These are phyloP conservation scores for Talaromyces sp. DNA, from an alignment of 2,329 filamentous ascomycete genomes.

Conservation along the genomic window DNA sequence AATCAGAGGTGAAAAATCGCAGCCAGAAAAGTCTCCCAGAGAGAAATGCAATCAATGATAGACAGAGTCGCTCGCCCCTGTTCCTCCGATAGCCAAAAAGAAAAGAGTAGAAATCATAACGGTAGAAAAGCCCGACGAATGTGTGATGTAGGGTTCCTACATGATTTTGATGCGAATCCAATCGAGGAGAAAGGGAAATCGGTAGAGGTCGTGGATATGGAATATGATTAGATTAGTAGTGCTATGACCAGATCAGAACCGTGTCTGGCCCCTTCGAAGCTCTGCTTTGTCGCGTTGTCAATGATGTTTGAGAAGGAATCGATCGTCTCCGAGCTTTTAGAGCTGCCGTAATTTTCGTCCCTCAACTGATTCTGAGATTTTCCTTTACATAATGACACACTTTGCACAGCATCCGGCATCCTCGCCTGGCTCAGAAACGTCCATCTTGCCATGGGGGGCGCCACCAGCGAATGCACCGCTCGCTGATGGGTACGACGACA, in stretches of 20 bases:
- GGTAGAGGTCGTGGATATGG: slow-evolving; percentile 2
- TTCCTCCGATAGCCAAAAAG: background rate
- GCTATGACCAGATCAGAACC: background rate
- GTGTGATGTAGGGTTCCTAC: background rate
- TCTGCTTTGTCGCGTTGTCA: background rate
- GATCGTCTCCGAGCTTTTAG: background rate
- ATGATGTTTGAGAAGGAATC: background rate
- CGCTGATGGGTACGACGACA: slow-evolving; percentile 76
- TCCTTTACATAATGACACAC: slow-evolving; percentile 76
- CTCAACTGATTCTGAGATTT: background rate
- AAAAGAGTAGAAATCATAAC: slow-evolving; percentile 4
- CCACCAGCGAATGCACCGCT: slow-evolving; percentile 60
- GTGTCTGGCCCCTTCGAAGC: background rate
- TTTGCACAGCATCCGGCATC: slow-evolving; percentile 70
- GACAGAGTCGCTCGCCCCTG: background rate
- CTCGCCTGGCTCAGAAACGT: slow-evolving; percentile 57
- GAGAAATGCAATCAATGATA: background rate
- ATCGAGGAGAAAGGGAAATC: background rate
- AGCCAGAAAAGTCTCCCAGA: background rate
- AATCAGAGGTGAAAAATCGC: slow-evolving; percentile 4
- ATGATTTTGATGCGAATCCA: slow-evolving; percentile 1
- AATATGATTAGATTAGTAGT: slow-evolving; percentile 7
- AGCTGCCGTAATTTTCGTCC: background rate
- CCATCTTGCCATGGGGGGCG: slow-evolving; percentile 63
- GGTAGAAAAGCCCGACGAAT: background rate